Base-by-base conservation (phyloP, 169 alveolate species). In the Blepharisma undulans region DNA sequence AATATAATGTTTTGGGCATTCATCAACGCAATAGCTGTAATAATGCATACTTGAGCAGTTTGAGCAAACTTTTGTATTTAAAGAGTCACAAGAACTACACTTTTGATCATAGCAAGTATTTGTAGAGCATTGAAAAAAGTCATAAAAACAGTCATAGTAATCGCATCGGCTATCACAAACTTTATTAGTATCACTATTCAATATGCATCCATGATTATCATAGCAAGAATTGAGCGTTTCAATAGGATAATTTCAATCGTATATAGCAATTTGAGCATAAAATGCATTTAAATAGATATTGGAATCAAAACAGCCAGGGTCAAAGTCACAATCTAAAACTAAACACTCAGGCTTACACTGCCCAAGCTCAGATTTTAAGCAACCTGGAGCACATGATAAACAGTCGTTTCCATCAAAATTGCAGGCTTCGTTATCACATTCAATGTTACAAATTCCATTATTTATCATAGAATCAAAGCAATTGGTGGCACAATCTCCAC, bases 341-440 rank as follows among this genome's bases (percentile, higher is more conserved):
- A 48, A 10, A 18, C 66, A 48, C 7, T 48, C 66, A 48, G 66
- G 14, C 7, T 48, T 48, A 18, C 66, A 48, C 14, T 48, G 7
- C 16, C 33, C 80, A 14, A 74, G 33, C 8, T 74, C 80, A 14
- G 29, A 14, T 8, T 3, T 6, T 25, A 74, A 74, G 16, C 80
- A 74, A 14, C 16, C 16, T 0, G 7, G 1, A 8, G 80, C 80
- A 29, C 80, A 74, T 1, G 66, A 10, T 5, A 3, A 1, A 59
- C 89, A 84, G 29, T 33, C 89, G 2, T 12, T 29, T 22, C 78
- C 89, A 36, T 33, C 89, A 5, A 21, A 84, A 59, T 84, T 36
- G 78, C 89, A 84, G 10, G 32, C 89, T 25, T 8, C 2, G 32
- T 79, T 79, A 6, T 79, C 18, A 6, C 87, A 79, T 0, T 12